A percentile compares a stretch with the other conserved stretches of the same genome.
Conservation (phyloP, 169 alveolate species). For the Plasmodium gonderi region DNA sequence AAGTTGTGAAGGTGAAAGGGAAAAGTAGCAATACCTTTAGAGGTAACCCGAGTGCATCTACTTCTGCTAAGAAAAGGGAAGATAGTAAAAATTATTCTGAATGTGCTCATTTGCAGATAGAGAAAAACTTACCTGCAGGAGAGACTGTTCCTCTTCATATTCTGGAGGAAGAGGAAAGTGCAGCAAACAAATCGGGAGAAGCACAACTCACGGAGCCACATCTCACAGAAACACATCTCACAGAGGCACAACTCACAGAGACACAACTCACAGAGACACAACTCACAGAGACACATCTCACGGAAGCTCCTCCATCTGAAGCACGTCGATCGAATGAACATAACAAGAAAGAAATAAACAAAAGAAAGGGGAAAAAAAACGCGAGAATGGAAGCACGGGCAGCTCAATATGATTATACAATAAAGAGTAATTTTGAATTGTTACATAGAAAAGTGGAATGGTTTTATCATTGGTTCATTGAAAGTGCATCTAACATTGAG, state of each 20-base stretch:
- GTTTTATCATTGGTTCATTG: slow-evolving; percentile 83
- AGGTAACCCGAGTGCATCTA: not conserved
- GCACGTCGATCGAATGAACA: slow-evolving; percentile 21
- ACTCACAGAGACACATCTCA: too few relatives aligned
- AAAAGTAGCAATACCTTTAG: not conserved
- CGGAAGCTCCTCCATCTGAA: too few relatives aligned
- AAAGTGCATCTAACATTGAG: slow-evolving; percentile 79
- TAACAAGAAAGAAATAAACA: slow-evolving; percentile 31
- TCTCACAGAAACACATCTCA: too few relatives aligned
- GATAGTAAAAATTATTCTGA: not conserved
- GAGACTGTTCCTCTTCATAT: too few relatives aligned
- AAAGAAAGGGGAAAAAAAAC: slow-evolving; percentile 11
- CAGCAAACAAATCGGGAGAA: not conserved
- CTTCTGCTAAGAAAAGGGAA: not conserved
- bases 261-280: too few relatives aligned
- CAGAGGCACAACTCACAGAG: too few relatives aligned
- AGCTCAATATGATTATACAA: slow-evolving; percentile 32
- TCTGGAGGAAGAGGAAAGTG: not conserved
- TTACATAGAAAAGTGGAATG: slow-evolving; percentile 80
- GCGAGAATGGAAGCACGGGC: not conserved
- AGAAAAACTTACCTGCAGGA: too few relatives aligned
- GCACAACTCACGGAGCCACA: too few relatives aligned
- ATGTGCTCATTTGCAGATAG: too few relatives aligned
- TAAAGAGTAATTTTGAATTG: slow-evolving; percentile 31
- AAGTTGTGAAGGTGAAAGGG: slow-evolving; percentile 11